Conservation (phyloP, 106 monocot species). For the Alisma plantagoaquatica region DNA sequence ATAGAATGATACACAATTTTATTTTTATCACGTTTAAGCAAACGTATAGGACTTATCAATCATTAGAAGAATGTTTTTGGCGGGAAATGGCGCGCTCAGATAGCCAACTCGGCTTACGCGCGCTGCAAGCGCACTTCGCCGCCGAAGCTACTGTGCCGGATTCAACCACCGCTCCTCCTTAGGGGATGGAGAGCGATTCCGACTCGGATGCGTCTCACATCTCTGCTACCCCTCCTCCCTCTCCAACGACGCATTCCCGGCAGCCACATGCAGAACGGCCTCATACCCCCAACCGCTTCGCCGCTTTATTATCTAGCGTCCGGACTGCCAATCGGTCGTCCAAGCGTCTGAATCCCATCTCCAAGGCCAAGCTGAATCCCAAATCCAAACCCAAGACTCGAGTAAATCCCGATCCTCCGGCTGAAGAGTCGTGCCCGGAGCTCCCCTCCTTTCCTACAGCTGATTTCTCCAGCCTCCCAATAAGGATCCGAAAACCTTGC, state of each 20-base stretch:
- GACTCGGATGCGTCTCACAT: slow-evolving; percentile 66
- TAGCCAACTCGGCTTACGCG: too few species aligned
- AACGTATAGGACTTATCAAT: too few species aligned
- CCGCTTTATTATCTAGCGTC: too few species aligned
- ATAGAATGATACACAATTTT: too few species aligned
- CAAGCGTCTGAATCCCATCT: slow-evolving; percentile 18
- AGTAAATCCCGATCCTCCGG: background rate
- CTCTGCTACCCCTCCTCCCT: slow-evolving; percentile 31
- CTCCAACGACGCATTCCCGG: background rate
- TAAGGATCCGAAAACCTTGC: slow-evolving; percentile 11
- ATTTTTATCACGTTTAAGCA: too few species aligned
- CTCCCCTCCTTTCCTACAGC: slow-evolving; percentile 18
- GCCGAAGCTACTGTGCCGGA: background rate
- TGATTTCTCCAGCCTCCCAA: slow-evolving; percentile 28
- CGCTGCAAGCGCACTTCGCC: too few species aligned
- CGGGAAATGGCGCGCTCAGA: too few species aligned
- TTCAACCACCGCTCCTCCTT: background rate
- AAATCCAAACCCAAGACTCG: slow-evolving; percentile 12
- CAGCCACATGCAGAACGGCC: slow-evolving; percentile 5
- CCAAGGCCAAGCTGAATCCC: slow-evolving; percentile 22
- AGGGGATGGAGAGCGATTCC: slow-evolving; percentile 26
- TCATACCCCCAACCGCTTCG: slow-evolving; percentile 7
- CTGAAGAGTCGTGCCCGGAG: too few species aligned
- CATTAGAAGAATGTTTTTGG: too few species aligned
- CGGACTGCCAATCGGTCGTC: too few species aligned